Evolutionary conservation across 768 basidiomycete genomes (phyloP).

Genomic region (Steccherinum ochraceum): DNA sequence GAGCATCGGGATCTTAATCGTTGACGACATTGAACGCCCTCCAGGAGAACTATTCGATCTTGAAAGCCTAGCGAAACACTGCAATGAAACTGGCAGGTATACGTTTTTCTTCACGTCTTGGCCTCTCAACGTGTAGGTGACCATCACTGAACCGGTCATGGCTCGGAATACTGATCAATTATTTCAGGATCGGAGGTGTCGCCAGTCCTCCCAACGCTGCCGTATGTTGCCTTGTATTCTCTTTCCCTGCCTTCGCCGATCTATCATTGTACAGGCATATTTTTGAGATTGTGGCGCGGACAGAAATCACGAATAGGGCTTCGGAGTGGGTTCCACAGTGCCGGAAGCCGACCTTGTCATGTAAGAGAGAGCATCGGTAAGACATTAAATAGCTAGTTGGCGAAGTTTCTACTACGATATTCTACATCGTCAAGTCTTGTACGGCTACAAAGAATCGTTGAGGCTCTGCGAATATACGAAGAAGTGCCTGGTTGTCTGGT

Average conservation of each 20-base stretch:
- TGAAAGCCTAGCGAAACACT: constrained; percentile 51
- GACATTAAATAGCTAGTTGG: too few relatives aligned
- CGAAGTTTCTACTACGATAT: too few relatives aligned
- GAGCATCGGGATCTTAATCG: background rate
- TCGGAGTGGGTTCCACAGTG: too few relatives aligned
- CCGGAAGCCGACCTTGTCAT: too few relatives aligned
- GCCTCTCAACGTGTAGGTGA: constrained; percentile 62
- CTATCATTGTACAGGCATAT: constrained; percentile 16
- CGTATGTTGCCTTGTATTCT: constrained; percentile 31
- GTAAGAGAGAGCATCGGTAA: too few relatives aligned
- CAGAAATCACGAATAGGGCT: too few relatives aligned
- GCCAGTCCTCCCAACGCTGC: constrained; percentile 70
- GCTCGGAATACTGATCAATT: background rate
- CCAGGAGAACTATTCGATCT: constrained; percentile 69
- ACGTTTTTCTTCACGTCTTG: constrained; percentile 75
- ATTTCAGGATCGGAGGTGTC: constrained; percentile 52
- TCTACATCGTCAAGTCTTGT: too few relatives aligned
- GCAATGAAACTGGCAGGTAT: constrained; percentile 52
- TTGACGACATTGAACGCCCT: background rate
- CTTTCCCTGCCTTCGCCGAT: background rate
- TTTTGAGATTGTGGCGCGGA: constrained; percentile 11
- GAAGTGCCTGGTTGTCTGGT: too few relatives aligned
- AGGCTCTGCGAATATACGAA: too few relatives aligned
- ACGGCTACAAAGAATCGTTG: too few relatives aligned
- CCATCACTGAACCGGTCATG: background rate